These are phyloP conservation scores for Eucalyptus curtisii DNA, from an alignment of 345 rosid genomes.

Conservation along the genomic window DNA sequence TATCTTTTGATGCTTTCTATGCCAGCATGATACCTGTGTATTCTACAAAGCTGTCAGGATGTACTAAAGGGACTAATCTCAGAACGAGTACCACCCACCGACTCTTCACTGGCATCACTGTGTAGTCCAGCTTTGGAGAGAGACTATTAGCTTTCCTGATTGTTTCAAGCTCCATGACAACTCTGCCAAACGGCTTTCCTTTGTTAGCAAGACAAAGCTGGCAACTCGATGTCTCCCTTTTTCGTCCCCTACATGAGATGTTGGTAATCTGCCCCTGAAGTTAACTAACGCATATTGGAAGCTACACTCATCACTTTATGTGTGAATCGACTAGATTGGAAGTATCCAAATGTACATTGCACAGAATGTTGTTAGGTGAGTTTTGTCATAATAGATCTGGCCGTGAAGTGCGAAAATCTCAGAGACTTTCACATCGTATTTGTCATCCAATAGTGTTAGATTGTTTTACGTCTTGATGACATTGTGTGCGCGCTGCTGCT, in stretches of 20 bases:
- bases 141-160: background rate
- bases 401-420: slow-evolving; percentile 2
- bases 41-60: background rate
- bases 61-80: background rate
- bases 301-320: slow-evolving; percentile 6
- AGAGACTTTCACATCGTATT: background rate
- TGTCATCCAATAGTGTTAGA: slow-evolving; percentile 15
- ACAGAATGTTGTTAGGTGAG: slow-evolving; percentile 1
- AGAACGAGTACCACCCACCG: background rate
- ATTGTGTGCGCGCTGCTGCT: slow-evolving; percentile 14
- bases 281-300: background rate
- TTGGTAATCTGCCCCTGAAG: background rate
- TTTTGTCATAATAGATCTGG: background rate
- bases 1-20: background rate
- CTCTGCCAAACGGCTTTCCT: background rate
- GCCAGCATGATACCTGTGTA: background rate
- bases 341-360: slow-evolving; percentile 3
- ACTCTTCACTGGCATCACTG: background rate
- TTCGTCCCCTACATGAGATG: background rate
- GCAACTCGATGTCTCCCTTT: background rate
- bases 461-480: slow-evolving; percentile 19
- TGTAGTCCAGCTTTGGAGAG: background rate
- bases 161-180: background rate
- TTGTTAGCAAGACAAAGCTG: background rate
- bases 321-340: background rate